Evolutionary conservation across 1,284 basidiomycete genomes (phyloP).

Genomic region (Cutaneotrichosporon cyanovorans): DNA sequence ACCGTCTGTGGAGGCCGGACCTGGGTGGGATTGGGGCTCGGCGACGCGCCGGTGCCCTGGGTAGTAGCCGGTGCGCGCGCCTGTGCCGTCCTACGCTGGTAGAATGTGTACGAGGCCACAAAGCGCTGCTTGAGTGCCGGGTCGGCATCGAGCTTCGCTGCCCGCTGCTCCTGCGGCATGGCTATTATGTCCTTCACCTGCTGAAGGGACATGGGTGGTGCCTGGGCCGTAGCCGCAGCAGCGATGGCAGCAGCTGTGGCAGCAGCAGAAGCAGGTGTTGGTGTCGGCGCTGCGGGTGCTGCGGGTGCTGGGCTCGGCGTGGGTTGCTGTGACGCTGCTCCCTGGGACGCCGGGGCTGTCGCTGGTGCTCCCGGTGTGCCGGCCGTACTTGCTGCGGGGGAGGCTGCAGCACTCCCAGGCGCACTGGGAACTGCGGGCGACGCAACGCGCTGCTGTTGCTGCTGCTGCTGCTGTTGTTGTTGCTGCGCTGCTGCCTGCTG

Average conservation of each 20-base stretch:
- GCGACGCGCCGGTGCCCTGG: too few relatives aligned
- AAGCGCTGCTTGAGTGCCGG: conserved; percentile 3
- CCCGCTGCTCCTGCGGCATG: conserved; percentile 3
- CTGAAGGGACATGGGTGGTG: conserved; percentile 6
- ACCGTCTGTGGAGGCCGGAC: background rate
- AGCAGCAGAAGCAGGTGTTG: background rate
- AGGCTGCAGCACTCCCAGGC: background rate
- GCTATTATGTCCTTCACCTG: conserved; percentile 10
- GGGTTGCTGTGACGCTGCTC: too few relatives aligned
- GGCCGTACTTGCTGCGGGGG: background rate
- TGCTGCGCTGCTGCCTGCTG: background rate
- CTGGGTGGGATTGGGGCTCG: too few relatives aligned
- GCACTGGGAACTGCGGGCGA: background rate
- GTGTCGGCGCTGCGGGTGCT: too few relatives aligned
- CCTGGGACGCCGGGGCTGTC: too few relatives aligned
- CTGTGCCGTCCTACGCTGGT: conserved; percentile 5
- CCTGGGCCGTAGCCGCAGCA: background rate
- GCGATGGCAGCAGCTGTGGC: background rate
- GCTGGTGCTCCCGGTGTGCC: too few relatives aligned
- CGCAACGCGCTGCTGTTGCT: too few relatives aligned
- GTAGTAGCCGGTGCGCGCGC: background rate
- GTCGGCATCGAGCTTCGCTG: conserved; percentile 5
- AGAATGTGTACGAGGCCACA: conserved; percentile 5
- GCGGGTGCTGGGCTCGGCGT: too few relatives aligned
- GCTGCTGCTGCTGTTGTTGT: background rate